phyloP scores from a whole-genome alignment of 108 stramenopile species.

The Licmophora abbreviata region DNA sequence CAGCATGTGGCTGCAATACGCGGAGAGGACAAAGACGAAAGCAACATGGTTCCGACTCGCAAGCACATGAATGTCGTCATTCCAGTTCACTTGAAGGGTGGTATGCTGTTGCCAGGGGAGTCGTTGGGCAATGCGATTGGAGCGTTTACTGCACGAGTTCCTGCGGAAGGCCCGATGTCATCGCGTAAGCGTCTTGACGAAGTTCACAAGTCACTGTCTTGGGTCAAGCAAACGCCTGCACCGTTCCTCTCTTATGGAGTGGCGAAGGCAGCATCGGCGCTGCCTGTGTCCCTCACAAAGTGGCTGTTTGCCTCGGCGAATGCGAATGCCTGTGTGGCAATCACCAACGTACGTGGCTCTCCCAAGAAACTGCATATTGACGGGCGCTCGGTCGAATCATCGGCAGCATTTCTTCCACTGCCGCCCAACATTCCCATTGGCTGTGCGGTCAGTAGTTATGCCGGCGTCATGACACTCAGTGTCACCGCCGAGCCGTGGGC shows the following conservation, averaged over 20 bases:
- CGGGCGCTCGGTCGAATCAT: conserved; percentile 52
- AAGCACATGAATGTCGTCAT: conserved; percentile 54
- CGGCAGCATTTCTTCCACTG: conserved; percentile 72
- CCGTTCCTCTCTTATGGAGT: conserved; percentile 48
- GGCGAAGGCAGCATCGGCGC: conserved; percentile 21
- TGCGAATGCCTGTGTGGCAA: conserved; percentile 62
- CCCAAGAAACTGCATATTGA: conserved; percentile 51
- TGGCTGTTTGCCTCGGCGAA: conserved; percentile 45
- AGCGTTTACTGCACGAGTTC: conserved; percentile 63
- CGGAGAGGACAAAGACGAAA: background rate
- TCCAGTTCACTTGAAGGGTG: conserved; percentile 78
- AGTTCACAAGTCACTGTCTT: conserved; percentile 43
- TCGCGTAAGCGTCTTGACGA: conserved; percentile 31
- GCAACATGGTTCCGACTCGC: background rate
- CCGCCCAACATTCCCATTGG: conserved; percentile 81
- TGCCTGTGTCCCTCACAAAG: conserved; percentile 32
- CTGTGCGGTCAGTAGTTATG: conserved; percentile 64
- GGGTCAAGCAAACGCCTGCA: conserved; percentile 56
- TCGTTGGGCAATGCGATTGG: conserved; percentile 80
- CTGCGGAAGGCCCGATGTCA: conserved; percentile 31
- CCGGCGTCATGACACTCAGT: conserved; percentile 42
- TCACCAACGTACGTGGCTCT: conserved; percentile 66
- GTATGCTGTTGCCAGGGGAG: conserved; percentile 60
- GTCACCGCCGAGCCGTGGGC: conserved; percentile 76
- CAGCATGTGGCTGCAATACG: background rate